Conservation (phyloP, 1,284 basidiomycete genomes). For the Microbotryum violaceum region DNA sequence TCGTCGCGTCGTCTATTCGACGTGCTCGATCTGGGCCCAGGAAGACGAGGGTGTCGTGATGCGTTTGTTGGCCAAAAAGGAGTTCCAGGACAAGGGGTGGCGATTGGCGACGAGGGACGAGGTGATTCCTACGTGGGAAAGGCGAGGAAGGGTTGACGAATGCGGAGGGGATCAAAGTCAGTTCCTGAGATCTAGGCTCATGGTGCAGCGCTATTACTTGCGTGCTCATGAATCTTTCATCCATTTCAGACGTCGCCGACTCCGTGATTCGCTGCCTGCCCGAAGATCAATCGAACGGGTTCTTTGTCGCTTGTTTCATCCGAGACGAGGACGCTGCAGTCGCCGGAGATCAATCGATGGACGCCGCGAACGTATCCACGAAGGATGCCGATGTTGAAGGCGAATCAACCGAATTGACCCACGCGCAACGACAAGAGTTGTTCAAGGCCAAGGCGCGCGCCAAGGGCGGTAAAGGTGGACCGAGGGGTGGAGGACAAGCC, state of each 20-base stretch:
- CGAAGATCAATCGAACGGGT: constrained; percentile 82
- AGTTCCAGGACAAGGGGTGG: constrained; percentile 57
- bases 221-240: neutral
- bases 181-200: neutral
- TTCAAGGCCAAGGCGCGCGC: constrained; percentile 7
- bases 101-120: constrained; percentile 55
- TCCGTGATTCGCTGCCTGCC: constrained; percentile 75
- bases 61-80: constrained; percentile 59
- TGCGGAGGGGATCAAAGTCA: constrained; percentile 37
- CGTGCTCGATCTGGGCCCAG: constrained; percentile 80
- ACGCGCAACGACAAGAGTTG: constrained; percentile 1
- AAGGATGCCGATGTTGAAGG: neutral
- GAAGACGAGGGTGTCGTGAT: constrained; percentile 84
- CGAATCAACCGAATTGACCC: neutral
- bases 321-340: constrained; percentile 33
- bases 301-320: constrained; percentile 84
- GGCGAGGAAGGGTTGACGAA: constrained; percentile 63
- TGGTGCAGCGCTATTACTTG: neutral
- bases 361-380: neutral
- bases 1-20: constrained; percentile 82
- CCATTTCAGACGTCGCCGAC: constrained; percentile 51
- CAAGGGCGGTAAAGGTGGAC: constrained; percentile 11
- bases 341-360: neutral
- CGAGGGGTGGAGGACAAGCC: neutral
- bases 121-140: constrained; percentile 68